These are phyloP conservation scores for Didymella exigua DNA, from an alignment of 2,329 filamentous ascomycete genomes.

Conservation along the genomic window DNA sequence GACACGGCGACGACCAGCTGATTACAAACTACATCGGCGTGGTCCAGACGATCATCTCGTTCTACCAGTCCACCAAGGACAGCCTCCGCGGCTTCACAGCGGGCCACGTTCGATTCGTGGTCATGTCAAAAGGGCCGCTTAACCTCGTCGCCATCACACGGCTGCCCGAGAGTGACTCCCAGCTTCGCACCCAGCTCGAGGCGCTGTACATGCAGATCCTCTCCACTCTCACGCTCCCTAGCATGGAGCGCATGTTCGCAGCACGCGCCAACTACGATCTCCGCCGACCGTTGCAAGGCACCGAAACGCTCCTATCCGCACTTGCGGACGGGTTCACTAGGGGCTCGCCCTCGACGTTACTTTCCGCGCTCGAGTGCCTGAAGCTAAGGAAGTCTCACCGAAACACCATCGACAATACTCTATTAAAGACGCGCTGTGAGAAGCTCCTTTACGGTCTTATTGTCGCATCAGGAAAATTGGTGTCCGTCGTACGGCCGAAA, in stretches of 20 bases:
- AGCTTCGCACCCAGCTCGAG: slow-evolving; percentile 85
- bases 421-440: slow-evolving; percentile 77
- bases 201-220: slow-evolving; percentile 98
- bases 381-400: slow-evolving; percentile 87
- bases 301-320: slow-evolving; percentile 87
- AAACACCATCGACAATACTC: slow-evolving; percentile 81
- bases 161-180: slow-evolving; percentile 87
- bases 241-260: slow-evolving; percentile 83
- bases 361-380: slow-evolving; percentile 93
- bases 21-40: slow-evolving; percentile 95
- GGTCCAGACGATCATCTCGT: slow-evolving; percentile 96
- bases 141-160: slow-evolving; percentile 94
- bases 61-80: slow-evolving; percentile 83
- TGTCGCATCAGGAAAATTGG: slow-evolving; percentile 87
- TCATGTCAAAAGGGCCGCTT: slow-evolving; percentile 82
- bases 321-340: slow-evolving; percentile 93
- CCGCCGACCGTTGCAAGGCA: slow-evolving; percentile 85
- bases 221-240: slow-evolving; percentile 89
- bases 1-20: slow-evolving; percentile 86
- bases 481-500: slow-evolving; percentile 92
- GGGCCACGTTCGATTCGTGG: slow-evolving; percentile 83
- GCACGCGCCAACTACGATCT: slow-evolving; percentile 93
- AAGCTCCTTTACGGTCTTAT: slow-evolving; percentile 90
- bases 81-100: slow-evolving; percentile 83
- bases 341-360: slow-evolving; percentile 84